Evolutionary conservation across 2,329 filamentous ascomycete species (phyloP), one percentile per base, ranked within the genome.

Genomic region (Aspergillus pseudoterreus): DNA sequence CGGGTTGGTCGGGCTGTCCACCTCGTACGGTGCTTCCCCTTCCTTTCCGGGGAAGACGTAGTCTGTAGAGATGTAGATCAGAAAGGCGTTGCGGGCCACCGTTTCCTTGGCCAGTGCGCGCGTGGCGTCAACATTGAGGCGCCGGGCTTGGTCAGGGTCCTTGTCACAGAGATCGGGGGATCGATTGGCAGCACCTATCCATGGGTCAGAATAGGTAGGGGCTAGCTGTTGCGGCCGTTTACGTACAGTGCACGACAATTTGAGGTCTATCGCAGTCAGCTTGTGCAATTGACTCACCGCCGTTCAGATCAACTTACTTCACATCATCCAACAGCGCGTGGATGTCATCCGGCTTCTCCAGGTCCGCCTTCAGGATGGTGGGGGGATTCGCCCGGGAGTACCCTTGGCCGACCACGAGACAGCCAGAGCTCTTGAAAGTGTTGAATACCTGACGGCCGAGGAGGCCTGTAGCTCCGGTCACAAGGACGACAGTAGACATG

Each of bases 391-490:
- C 87, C 49, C 91, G 82, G 10, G 84, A 88, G 66, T 87, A 82
- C 14, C 88, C 89, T 3, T 86, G 87, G 44, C 88, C 88, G 57
- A 85, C 84, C 51, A 84, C 83, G n/a, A 76, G 74, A 82, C 90
- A 95, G 35, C 80, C 78, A 27, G 77, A 79, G 51, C 79, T 71
- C 49, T 84, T 76, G 68, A 96, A 95, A 11, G 82, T 82, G 55
- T 80, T 82, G 49, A 86, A 77, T 10, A 95, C 87, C 69, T 94
- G 84, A 41, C 90, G 83, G 45, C 92, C 91, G 2, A 96, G 80
- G 10, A 95, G 79, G 49, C 91, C 91, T 17, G 88, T 92, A 35
- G 90, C 90, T 51, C 91, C 91, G 6, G 91, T 96, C 50, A 96
- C 76, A 22, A 96, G 78, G 9, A 82, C 90, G 22, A 79, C 85